Conservation (phyloP, 306 rosid genomes). For the Quercus robur region DNA sequence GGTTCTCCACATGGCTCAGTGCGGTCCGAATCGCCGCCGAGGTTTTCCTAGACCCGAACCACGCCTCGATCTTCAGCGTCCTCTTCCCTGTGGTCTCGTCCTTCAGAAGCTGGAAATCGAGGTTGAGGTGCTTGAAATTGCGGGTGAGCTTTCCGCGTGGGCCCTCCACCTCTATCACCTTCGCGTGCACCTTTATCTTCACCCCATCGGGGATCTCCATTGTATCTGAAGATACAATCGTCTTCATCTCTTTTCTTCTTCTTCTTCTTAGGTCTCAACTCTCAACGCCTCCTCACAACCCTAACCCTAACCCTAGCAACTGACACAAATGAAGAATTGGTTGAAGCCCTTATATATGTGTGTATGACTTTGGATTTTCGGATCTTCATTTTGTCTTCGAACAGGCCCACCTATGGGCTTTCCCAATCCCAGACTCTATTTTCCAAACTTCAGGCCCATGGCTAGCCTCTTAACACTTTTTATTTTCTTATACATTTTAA, state of each 20-base stretch:
- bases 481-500: no score
- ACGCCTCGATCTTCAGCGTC: constrained; percentile 69
- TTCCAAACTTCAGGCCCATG: no score
- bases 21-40: constrained; percentile 87
- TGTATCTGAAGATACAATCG: background rate
- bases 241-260: background rate
- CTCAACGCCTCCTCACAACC: background rate
- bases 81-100: constrained; percentile 44
- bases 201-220: constrained; percentile 8
- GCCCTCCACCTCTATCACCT: constrained; percentile 8
- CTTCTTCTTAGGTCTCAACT: no score
- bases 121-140: constrained; percentile 7
- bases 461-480: no score
- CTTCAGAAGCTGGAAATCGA: constrained; percentile 16
- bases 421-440: no score
- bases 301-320: background rate
- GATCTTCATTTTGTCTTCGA: no score
- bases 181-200: background rate
- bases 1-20: constrained; percentile 69
- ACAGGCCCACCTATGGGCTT: no score
- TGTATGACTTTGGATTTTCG: no score
- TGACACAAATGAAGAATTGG: no score
- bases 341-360: no score
- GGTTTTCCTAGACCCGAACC: constrained; percentile 77
- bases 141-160: background rate